phyloP scores from a whole-genome alignment of 2,329 filamentous ascomycete species.

The Venturiaceae sp. region DNA sequence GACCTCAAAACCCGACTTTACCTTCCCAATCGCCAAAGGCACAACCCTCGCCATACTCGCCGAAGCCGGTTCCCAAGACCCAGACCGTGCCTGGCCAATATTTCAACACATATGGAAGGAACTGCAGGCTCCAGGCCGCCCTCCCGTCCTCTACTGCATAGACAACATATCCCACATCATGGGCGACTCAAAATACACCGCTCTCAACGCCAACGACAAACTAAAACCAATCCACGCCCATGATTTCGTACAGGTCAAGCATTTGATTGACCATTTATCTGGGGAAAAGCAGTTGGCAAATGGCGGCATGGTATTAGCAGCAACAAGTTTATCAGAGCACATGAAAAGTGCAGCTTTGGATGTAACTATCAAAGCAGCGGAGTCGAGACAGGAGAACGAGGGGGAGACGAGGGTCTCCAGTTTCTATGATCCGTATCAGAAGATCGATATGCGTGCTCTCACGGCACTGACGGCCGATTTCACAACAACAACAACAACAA shows the following conservation, averaged over 20 bases:
- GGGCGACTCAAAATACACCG: slow-evolving; percentile 65
- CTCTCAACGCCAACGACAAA: slow-evolving; percentile 43
- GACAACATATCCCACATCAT: slow-evolving; percentile 80
- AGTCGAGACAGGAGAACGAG: slow-evolving; percentile 28
- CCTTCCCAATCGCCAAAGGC: slow-evolving; percentile 49
- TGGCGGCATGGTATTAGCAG: slow-evolving; percentile 69
- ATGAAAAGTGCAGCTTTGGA: slow-evolving; percentile 57
- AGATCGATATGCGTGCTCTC: not conserved
- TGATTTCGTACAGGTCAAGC: slow-evolving; percentile 65
- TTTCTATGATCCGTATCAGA: not conserved
- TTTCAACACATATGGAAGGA: slow-evolving; percentile 78
- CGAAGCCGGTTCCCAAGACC: slow-evolving; percentile 59
- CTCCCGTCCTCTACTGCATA: slow-evolving; percentile 62
- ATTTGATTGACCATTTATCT: slow-evolving; percentile 64
- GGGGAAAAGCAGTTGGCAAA: slow-evolving; percentile 50
- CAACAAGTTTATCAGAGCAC: slow-evolving; percentile 62
- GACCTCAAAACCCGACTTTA: slow-evolving; percentile 32
- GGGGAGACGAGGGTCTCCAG: not conserved
- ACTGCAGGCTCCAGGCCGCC: slow-evolving; percentile 49
- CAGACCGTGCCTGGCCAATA: slow-evolving; percentile 68
- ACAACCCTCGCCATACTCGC: slow-evolving; percentile 59
- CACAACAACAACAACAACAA: slow-evolving; percentile 11
- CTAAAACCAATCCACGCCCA: slow-evolving; percentile 71
- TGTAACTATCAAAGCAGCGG: slow-evolving; percentile 48
- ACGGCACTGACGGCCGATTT: not conserved